Evolutionary conservation across 306 rosid genomes (phyloP).

Genomic region (Quercus ilex): DNA sequence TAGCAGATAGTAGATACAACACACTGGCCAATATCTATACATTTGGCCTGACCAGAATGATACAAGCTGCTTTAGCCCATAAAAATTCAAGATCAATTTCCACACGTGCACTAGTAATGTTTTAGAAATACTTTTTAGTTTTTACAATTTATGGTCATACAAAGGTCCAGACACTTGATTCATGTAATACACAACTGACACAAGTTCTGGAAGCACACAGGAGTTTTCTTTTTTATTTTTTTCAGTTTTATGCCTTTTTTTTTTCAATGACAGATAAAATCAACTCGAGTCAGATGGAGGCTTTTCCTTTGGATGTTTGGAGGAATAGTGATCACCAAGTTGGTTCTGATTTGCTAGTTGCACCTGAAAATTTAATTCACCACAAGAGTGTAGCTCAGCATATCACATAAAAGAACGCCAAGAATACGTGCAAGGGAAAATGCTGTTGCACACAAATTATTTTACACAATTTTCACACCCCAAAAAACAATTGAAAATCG

Average conservation of each 20-base stretch:
- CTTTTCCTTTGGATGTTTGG: slow-evolving; percentile 97
- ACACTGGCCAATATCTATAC: no score
- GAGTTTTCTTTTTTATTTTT: neutral
- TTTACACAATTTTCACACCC: no score
- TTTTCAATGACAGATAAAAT: slow-evolving; percentile 11
- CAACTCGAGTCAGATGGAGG: slow-evolving; percentile 70
- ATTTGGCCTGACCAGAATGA: no score
- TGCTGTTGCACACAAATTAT: no score
- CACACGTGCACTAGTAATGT: slow-evolving; percentile 18
- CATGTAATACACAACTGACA: slow-evolving; percentile 20
- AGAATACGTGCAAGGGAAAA: neutral
- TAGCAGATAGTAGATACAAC: no score
- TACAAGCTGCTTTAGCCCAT: no score
- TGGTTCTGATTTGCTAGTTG: slow-evolving; percentile 90
- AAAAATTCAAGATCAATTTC: neutral
- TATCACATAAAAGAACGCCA: slow-evolving; percentile 3
- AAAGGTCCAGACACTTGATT: slow-evolving; percentile 21
- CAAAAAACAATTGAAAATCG: no score
- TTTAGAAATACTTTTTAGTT: slow-evolving; percentile 13
- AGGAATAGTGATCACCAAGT: slow-evolving; percentile 69
- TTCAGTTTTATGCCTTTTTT: slow-evolving; percentile 5
- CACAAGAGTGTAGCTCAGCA: neutral
- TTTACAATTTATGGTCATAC: slow-evolving; percentile 26
- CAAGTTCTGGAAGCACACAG: slow-evolving; percentile 20
- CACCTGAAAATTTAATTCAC: slow-evolving; percentile 43